A percentile compares a stretch with the other conserved stretches of the same genome.
These are phyloP conservation scores for Pseudogymnoascus pannorum DNA, from an alignment of 2,329 filamentous ascomycete species.

Conservation along the genomic window DNA sequence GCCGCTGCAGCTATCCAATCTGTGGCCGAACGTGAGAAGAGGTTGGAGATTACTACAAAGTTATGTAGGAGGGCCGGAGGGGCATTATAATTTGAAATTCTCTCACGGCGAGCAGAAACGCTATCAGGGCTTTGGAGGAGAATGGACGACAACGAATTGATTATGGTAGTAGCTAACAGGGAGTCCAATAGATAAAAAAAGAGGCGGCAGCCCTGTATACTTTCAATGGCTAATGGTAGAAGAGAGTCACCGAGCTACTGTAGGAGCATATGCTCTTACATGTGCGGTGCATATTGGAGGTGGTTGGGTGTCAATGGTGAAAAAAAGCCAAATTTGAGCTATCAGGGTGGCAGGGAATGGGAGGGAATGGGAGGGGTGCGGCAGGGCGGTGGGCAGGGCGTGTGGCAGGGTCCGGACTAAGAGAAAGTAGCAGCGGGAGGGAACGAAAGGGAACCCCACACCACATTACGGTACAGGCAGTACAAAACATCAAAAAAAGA, in stretches of 20 bases:
- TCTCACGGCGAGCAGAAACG: slow-evolving; percentile 3
- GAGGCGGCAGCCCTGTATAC: slow-evolving; percentile 7
- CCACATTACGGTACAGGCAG: background rate
- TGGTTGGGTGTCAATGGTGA: slow-evolving; percentile 4
- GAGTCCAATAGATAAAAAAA: background rate
- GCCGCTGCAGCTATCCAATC: slow-evolving; percentile 6
- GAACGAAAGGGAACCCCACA: background rate
- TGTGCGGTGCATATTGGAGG: background rate
- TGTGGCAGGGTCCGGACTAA: slow-evolving; percentile 2
- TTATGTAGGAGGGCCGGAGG: background rate
- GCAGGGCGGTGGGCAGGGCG: background rate
- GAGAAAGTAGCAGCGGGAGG: background rate
- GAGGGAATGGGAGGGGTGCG: background rate
- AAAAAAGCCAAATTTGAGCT: background rate
- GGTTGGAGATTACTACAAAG: background rate
- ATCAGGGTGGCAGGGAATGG: background rate
- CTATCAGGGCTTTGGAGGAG: slow-evolving; percentile 2
- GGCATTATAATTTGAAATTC: slow-evolving; percentile 7
- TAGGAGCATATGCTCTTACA: background rate
- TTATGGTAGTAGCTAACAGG: background rate
- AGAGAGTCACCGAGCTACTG: background rate
- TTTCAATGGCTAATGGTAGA: background rate
- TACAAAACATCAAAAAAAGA: background rate
- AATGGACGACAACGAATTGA: background rate
- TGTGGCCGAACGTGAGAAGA: slow-evolving; percentile 1